These are phyloP conservation scores for Fusarium mangiferae DNA, from an alignment of 2,329 filamentous ascomycete species.

Conservation along the genomic window DNA sequence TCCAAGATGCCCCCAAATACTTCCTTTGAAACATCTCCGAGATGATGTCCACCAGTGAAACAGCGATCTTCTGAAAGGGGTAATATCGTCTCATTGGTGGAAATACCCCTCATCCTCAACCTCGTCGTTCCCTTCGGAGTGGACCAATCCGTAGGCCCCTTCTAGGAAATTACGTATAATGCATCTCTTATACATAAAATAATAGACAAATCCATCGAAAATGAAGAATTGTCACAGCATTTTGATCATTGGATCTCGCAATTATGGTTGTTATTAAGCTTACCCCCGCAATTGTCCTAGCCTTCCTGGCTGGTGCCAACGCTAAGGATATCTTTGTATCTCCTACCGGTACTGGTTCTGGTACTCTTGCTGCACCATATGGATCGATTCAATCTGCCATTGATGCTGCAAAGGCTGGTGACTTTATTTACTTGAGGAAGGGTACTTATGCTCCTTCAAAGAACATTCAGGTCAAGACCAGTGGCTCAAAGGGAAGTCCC, in stretches of 20 bases:
- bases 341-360: constrained; percentile 53
- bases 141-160: constrained; percentile 3
- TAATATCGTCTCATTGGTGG: constrained; percentile 17
- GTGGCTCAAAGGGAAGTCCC: constrained; percentile 53
- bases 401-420: constrained; percentile 56
- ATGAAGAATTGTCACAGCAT: background rate
- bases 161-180: background rate
- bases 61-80: background rate
- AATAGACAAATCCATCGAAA: background rate
- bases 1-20: background rate
- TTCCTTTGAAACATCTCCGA: background rate
- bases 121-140: constrained; percentile 6
- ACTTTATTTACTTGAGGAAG: constrained; percentile 57
- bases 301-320: constrained; percentile 13
- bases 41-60: constrained; percentile 13
- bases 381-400: constrained; percentile 60
- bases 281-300: constrained; percentile 18
- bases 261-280: constrained; percentile 27
- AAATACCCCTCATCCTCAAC: constrained; percentile 2
- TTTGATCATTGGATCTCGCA: background rate
- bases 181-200: background rate
- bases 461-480: constrained; percentile 60
- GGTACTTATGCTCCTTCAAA: constrained; percentile 58
- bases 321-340: constrained; percentile 58
- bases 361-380: constrained; percentile 53